Base-by-base conservation (phyloP, 23 red algal genomes). In the Gracilaria caudata region DNA sequence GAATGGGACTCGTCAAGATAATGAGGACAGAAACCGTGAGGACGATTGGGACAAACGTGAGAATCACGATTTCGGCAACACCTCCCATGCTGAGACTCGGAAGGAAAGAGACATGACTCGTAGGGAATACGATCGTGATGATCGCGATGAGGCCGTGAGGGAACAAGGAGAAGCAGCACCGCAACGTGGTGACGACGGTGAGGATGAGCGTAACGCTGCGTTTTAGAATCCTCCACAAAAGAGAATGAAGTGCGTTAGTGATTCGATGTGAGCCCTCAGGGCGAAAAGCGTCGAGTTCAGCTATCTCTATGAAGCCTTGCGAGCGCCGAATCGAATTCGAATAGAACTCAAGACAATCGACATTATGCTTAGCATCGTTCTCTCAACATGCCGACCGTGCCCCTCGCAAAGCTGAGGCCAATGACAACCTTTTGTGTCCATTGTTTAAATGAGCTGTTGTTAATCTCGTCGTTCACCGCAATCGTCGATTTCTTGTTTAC, bases 361-460 rank as follows among this genome's bases (percentile, higher is more conserved):
- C 26, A 23, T 75, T 46, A 43, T 25, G 39, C 43, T 75, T 75
- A 75, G 70, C 70, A 75, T 75, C 70, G 70, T 75, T 47, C 70
- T 43, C 47, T 47, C 70, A 75, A 75, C 70, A 75, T 75, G 25
- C 70, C 43, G 70, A 75, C 70, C 70, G 70, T 40, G 43, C 47
- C 70, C 25, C 70, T 75, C 70, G 70, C 70, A 75, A 75, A 75
- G 40, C 70, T 49, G 70, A 75, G 70, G 70, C 70, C 24, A 75
- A 75, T 75, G 70, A 75, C 70, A 75, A 75, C 70, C 70, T 75
- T 75, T 41, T 75, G 70, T 75, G 70, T 75, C 43, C 33, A 38
- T 75, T 75, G 70, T 75, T 75, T 75, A 75, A 75, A 75, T 75
- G 70, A 75, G 70, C 70, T 75, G 70, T 75, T 75, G 70, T 46